Evolutionary conservation across 305 asterid species (phyloP), one percentile per base, ranked within the genome.

Genomic region (Stenogyne calaminthoides): DNA sequence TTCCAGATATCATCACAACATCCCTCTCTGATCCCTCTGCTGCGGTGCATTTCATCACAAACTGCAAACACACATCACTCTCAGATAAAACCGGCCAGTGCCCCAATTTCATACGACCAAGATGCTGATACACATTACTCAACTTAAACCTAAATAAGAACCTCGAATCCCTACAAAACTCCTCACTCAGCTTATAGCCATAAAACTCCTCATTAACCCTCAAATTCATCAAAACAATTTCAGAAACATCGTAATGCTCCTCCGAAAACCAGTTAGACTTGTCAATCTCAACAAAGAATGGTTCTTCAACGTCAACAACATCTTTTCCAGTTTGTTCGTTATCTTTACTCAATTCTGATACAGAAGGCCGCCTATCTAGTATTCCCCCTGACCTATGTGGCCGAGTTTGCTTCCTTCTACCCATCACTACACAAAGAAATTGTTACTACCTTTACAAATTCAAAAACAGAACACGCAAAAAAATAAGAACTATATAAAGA

Each of bases 41-140:
- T 25, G 29, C n/a, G n/a, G n/a, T 57, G 57, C 77, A 44, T 67
- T 81, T 84, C 77, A 72, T 83, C 54, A 89, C 85, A 73, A 95
- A 85, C 83, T 92, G 83, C 83, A 95, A 58, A 58, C 73, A 40
- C 51, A 87, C 82, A 78, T 81, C 78, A 27, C 77, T 77, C 57
- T 85, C 88, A 14, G 89, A 74, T 69, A 92, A 79, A 69, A 85
- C 90, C 32, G 98, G 99, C 98, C 98, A 95, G 67, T 92, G 95
- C 80, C 99, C 98, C 76, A 92, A 80, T 80, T 88, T 95, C 71
- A 92, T 88, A 27, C 94, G 85, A 72, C 54, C 82, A 56, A 90
- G 88, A 90, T 76, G 90, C 78, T 78, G 92, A 40, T 79, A 82
- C 67, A 84, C 91, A 77, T 86, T 77, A 65, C 76, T 81, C 84